phyloP scores from a whole-genome alignment of 1,139 yeast species.

The Candida glucosophila region DNA sequence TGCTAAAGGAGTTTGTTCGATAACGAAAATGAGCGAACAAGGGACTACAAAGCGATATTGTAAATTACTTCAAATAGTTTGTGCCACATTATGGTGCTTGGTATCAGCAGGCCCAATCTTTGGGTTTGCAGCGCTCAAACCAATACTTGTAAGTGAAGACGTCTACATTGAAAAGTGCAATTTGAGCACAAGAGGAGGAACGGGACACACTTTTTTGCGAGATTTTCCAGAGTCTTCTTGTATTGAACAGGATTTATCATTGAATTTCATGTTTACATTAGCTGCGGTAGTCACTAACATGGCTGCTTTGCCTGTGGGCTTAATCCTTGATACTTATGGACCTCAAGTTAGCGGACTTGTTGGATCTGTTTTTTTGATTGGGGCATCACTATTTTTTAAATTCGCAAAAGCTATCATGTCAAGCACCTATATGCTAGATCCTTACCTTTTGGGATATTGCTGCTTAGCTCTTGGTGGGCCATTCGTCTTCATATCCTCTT shows the following conservation, averaged over 20 bases:
- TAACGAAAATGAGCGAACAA: no score
- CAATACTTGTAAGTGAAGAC: constrained; percentile 66
- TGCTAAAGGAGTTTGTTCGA: no score
- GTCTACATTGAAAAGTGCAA: constrained; percentile 61
- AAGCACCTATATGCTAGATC: constrained; percentile 15
- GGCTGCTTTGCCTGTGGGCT: constrained; percentile 75
- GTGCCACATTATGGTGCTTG: constrained; percentile 82
- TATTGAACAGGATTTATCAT: constrained; percentile 65
- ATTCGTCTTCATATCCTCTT: constrained; percentile 37
- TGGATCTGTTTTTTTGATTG: constrained; percentile 51
- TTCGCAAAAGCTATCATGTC: constrained; percentile 16
- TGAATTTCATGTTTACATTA: constrained; percentile 74
- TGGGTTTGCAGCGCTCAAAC: constrained; percentile 91
- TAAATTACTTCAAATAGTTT: constrained; percentile 26
- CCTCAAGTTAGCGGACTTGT: constrained; percentile 73
- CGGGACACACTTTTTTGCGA: constrained; percentile 8
- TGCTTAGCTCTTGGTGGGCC: constrained; percentile 39
- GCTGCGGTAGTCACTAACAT: constrained; percentile 87
- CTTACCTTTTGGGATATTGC: constrained; percentile 32
- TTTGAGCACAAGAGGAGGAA: constrained; percentile 3
- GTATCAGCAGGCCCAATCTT: constrained; percentile 90
- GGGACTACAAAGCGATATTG: no score
- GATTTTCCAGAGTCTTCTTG: constrained; percentile 28
- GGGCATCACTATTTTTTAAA: constrained; percentile 45
- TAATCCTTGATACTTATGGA: constrained; percentile 67